A percentile compares a stretch with the other conserved stretches of the same genome.
Evolutionary conservation across 1,284 basidiomycete species (phyloP).

Genomic region (Cryptococcus sp.): DNA sequence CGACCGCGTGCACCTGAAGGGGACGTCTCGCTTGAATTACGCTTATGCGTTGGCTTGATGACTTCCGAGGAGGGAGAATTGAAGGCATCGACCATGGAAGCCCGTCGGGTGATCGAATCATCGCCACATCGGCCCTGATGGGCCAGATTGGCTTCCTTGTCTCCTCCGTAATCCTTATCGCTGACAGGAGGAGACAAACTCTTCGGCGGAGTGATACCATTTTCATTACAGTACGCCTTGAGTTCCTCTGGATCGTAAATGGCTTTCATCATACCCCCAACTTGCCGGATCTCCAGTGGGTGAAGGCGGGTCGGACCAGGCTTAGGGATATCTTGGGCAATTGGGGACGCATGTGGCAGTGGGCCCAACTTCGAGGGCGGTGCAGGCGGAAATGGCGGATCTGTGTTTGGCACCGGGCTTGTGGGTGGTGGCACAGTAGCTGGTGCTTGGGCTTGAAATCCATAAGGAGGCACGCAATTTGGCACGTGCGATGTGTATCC

Average conservation of each 20-base stretch:
- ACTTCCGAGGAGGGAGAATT: too few relatives aligned
- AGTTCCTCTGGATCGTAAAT: slow-evolving; percentile 32
- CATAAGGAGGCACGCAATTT: too few relatives aligned
- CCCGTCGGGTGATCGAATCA: too few relatives aligned
- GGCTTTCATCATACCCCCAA: slow-evolving; percentile 29
- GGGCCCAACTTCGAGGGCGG: neutral
- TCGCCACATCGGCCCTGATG: too few relatives aligned
- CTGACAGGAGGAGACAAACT: neutral
- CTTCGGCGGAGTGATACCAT: slow-evolving; percentile 13
- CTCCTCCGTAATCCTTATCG: neutral
- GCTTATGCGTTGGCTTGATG: too few relatives aligned
- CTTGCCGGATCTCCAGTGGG: slow-evolving; percentile 18
- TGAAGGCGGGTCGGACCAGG: neutral
- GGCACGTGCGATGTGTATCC: slow-evolving; percentile 2
- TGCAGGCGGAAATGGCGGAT: neutral
- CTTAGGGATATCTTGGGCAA: neutral
- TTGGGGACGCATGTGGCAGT: neutral
- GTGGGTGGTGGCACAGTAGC: neutral
- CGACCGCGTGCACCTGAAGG: neutral
- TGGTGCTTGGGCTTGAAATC: too few relatives aligned
- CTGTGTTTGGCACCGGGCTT: neutral
- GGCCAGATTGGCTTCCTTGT: too few relatives aligned
- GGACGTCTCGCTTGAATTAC: neutral
- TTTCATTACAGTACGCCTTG: slow-evolving; percentile 23
- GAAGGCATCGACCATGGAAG: too few relatives aligned